phyloP scores from a whole-genome alignment of 495 filamentous ascomycete species.

The Darksidea phi region DNA sequence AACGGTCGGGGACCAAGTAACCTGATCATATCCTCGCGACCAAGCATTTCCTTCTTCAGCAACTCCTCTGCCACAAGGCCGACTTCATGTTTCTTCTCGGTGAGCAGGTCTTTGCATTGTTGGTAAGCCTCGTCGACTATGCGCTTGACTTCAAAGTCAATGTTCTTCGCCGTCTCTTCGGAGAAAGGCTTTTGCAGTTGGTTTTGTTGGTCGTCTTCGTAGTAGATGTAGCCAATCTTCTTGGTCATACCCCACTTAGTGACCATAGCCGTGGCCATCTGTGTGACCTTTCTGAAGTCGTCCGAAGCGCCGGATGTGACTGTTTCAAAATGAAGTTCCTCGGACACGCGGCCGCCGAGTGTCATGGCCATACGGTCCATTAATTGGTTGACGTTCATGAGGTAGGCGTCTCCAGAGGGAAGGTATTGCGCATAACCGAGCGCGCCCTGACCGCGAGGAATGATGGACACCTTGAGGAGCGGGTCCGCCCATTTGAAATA shows the following conservation, averaged over 20 bases:
- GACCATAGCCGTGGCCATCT: slow-evolving; percentile 94
- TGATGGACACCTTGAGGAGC: slow-evolving; percentile 96
- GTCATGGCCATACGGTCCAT: slow-evolving; percentile 99
- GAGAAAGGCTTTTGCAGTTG: slow-evolving; percentile 92
- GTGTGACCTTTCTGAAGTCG: slow-evolving; percentile 98
- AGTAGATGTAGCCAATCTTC: slow-evolving; percentile 87
- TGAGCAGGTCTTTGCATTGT: slow-evolving; percentile 79
- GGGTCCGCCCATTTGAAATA: slow-evolving; percentile 95
- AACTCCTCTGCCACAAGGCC: slow-evolving; percentile 91
- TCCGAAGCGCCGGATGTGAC: slow-evolving; percentile 92
- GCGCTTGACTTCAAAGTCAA: slow-evolving; percentile 83
- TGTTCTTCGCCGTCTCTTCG: slow-evolving; percentile 85
- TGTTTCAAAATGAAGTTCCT: slow-evolving; percentile 93
- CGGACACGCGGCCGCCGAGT: slow-evolving; percentile 86
- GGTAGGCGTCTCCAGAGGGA: slow-evolving; percentile 83
- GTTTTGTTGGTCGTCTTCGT: slow-evolving; percentile 69
- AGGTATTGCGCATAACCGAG: slow-evolving; percentile 96
- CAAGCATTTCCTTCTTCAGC: slow-evolving; percentile 83
- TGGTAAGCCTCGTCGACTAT: slow-evolving; percentile 90
- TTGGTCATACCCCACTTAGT: slow-evolving; percentile 97
- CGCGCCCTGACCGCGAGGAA: slow-evolving; percentile 89
- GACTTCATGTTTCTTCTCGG: slow-evolving; percentile 81
- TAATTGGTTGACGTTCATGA: slow-evolving; percentile 91
- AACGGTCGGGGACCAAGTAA: slow-evolving; percentile 80
- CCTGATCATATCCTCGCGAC: slow-evolving; percentile 85